Conservation (phyloP, 805 yeast species). For the Vanderwaltozyma tropicalis region DNA sequence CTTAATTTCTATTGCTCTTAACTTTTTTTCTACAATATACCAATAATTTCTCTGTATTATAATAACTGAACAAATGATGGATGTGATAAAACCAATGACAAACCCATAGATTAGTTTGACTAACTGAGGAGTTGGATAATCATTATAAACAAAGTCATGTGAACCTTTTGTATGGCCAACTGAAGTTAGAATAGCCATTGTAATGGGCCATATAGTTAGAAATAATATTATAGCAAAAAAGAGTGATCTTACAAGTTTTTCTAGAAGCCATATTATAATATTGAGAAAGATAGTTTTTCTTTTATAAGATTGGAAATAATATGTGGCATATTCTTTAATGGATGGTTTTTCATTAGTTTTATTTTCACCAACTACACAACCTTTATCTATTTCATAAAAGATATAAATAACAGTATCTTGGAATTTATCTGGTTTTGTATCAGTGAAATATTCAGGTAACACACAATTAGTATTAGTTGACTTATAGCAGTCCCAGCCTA, state of each 20-base stretch:
- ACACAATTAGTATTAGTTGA: not conserved
- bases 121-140: slow-evolving; percentile 17
- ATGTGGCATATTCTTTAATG: not conserved
- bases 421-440: not conserved
- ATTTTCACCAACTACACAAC: not conserved
- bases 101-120: slow-evolving; percentile 15
- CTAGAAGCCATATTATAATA: slow-evolving; percentile 10
- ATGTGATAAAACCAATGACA: slow-evolving; percentile 11
- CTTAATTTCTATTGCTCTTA: not conserved
- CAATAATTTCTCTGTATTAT: slow-evolving; percentile 12
- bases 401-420: not conserved
- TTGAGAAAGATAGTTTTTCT: slow-evolving; percentile 3
- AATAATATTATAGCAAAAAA: slow-evolving; percentile 10
- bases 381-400: slow-evolving; percentile 2
- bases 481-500: slow-evolving; percentile 16
- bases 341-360: not conserved
- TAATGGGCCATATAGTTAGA: slow-evolving; percentile 18
- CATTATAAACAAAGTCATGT: slow-evolving; percentile 12
- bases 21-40: not conserved
- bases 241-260: slow-evolving; percentile 12
- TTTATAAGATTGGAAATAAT: not conserved
- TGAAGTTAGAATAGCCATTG: slow-evolving; percentile 20
- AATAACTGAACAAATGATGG: slow-evolving; percentile 12
- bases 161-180: slow-evolving; percentile 10
- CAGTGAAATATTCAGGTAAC: not conserved